Percentiles rank a stretch among this genome's conserved stretches.
These are phyloP conservation scores for Penicillium sp. DNA, from an alignment of 2,329 filamentous ascomycete species.

Conservation along the genomic window DNA sequence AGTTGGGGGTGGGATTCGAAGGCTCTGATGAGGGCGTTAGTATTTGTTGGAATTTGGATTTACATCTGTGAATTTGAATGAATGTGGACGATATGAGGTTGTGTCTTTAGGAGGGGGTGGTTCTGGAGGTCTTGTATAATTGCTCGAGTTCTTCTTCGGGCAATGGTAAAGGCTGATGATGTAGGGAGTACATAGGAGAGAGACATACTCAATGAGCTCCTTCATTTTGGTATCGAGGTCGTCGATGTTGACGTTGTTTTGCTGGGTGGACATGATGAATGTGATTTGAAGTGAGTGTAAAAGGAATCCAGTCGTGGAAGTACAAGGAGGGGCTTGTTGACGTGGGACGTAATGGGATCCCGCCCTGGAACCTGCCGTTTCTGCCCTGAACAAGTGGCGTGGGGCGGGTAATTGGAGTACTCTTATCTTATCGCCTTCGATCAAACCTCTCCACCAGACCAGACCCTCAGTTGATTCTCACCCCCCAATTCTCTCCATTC, in stretches of 20 bases:
- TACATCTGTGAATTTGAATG: not conserved
- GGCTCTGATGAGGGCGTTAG: constrained; percentile 21
- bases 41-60: not conserved
- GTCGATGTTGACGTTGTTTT: constrained; percentile 18
- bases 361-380: not conserved
- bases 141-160: not conserved
- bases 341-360: constrained; percentile 9
- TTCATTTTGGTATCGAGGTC: constrained; percentile 27
- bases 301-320: no score
- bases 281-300: not conserved
- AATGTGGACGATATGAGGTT: not conserved
- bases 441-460: not conserved
- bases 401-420: not conserved
- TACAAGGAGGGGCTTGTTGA: constrained; percentile 14
- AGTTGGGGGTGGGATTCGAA: constrained; percentile 36
- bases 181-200: not conserved
- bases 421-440: not conserved
- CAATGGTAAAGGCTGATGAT: not conserved
- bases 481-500: not conserved
- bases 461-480: not conserved
- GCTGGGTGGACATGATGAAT: constrained; percentile 18
- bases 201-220: constrained; percentile 27
- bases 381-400: not conserved
- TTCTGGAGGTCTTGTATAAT: not conserved
- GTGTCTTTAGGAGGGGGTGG: not conserved